Percentiles rank a stretch among this genome's conserved stretches.
phyloP scores from a whole-genome alignment of 179 eudicot genomes.

The Drosera spatulata region DNA sequence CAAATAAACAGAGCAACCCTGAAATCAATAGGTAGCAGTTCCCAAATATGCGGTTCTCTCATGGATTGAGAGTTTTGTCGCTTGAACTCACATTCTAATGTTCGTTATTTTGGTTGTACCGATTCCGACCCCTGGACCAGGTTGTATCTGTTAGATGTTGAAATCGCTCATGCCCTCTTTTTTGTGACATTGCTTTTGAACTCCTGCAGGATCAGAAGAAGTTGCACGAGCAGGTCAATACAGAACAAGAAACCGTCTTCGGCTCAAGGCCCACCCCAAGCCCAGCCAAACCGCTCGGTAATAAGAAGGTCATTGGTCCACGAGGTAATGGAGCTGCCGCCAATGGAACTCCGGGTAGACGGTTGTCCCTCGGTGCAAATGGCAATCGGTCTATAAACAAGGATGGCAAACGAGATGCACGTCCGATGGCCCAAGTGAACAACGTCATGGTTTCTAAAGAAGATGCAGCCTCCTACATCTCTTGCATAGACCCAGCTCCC shows the following conservation, averaged over 20 bases:
- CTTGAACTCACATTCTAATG: too few relatives aligned
- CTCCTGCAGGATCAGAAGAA: slow-evolving; percentile 35
- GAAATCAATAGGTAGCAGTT: too few relatives aligned
- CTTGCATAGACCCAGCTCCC: slow-evolving; percentile 48
- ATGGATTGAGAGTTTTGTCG: too few relatives aligned
- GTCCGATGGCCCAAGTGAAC: slow-evolving; percentile 25
- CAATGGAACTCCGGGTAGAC: slow-evolving; percentile 44
- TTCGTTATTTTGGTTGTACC: too few relatives aligned
- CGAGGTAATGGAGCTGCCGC: slow-evolving; percentile 36
- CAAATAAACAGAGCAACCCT: too few relatives aligned
- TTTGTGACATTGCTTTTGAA: not conserved
- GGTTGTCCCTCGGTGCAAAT: slow-evolving; percentile 52
- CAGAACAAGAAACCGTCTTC: slow-evolving; percentile 22
- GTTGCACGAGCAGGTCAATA: slow-evolving; percentile 22
- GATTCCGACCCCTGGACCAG: too few relatives aligned
- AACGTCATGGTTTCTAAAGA: slow-evolving; percentile 24
- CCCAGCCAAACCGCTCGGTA: slow-evolving; percentile 27
- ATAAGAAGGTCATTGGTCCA: slow-evolving; percentile 27
- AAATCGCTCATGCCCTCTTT: not conserved
- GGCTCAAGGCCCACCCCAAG: slow-evolving; percentile 30
- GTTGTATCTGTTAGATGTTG: not conserved
- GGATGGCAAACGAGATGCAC: slow-evolving; percentile 28
- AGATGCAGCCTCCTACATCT: slow-evolving; percentile 29
- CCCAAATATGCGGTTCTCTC: too few relatives aligned
- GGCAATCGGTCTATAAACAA: slow-evolving; percentile 51